These are phyloP conservation scores for Ceriops tagal DNA, from an alignment of 345 rosid species.

Conservation along the genomic window DNA sequence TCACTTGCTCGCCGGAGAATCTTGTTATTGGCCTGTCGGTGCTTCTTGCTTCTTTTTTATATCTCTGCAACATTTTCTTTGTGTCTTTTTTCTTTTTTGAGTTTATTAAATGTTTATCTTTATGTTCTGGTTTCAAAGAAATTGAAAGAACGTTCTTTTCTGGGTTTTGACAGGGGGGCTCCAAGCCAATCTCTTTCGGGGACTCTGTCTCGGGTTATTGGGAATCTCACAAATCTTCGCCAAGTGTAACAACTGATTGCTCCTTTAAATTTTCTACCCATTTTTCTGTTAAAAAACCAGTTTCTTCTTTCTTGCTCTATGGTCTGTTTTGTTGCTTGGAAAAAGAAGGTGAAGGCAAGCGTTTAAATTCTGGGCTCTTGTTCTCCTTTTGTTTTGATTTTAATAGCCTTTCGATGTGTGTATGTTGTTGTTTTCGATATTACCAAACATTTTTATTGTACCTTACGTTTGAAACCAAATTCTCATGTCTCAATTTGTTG, in stretches of 20 bases:
- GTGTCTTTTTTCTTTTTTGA: background rate
- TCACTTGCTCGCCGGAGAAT: conserved; percentile 77
- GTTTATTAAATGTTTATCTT: background rate
- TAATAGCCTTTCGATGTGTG: conserved; percentile 7
- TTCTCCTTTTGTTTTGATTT: background rate
- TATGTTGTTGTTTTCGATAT: conserved; percentile 30
- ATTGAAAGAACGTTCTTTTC: conserved; percentile 6
- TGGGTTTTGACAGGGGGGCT: conserved; percentile 62
- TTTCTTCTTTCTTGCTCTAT: background rate
- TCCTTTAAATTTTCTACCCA: background rate
- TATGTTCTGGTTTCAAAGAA: background rate
- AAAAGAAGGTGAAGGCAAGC: background rate
- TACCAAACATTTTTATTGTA: background rate
- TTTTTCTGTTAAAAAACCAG: background rate
- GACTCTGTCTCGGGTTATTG: conserved; percentile 59
- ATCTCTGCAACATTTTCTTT: background rate
- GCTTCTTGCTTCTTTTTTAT: background rate
- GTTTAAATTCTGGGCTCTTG: background rate
- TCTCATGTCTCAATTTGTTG: conserved; percentile 12
- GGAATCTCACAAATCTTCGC: conserved; percentile 83
- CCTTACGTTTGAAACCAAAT: conserved; percentile 6
- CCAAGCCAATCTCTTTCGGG: conserved; percentile 95
- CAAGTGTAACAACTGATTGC: conserved; percentile 60
- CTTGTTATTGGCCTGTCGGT: conserved; percentile 80
- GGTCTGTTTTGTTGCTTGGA: conserved; percentile 5